A percentile compares a stretch with the other conserved stretches of the same genome.
These are phyloP conservation scores for Calendula officinalis DNA, from an alignment of 129 eudicot genomes.

Conservation along the genomic window DNA sequence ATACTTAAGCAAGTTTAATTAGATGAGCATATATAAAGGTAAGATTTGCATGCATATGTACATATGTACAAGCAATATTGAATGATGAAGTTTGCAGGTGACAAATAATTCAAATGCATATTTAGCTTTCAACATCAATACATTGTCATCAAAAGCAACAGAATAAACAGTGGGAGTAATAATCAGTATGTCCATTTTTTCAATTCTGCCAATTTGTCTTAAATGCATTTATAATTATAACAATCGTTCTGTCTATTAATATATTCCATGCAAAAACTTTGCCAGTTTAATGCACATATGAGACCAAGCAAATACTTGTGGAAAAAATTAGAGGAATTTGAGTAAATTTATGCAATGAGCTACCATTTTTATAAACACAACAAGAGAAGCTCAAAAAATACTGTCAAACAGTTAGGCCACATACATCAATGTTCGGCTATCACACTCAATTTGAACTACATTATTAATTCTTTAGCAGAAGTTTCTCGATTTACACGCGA, in stretches of 20 bases:
- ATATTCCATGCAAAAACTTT: conserved; percentile 46
- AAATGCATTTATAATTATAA: conserved; percentile 29
- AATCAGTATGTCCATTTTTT: conserved; percentile 26
- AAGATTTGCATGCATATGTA: neutral
- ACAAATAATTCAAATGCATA: conserved; percentile 13
- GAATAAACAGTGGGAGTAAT: conserved; percentile 37
- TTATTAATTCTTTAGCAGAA: conserved; percentile 1
- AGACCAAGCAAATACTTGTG: conserved; percentile 2
- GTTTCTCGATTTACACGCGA: neutral
- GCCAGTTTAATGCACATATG: conserved; percentile 27
- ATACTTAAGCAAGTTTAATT: neutral
- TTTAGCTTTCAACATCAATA: conserved; percentile 22
- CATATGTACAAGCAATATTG: conserved; percentile 17
- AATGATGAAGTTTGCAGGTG: conserved; percentile 32
- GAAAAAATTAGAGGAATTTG: neutral
- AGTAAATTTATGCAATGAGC: conserved; percentile 11
- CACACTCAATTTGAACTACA: neutral
- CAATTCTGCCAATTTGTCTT: conserved; percentile 27
- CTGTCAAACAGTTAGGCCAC: too few relatives aligned
- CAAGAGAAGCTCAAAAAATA: too few relatives aligned
- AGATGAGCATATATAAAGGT: neutral
- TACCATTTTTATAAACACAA: neutral
- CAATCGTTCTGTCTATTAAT: conserved; percentile 10
- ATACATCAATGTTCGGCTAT: too few relatives aligned
- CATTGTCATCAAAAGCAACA: conserved; percentile 26